Base-by-base conservation (phyloP, 148 eudicot species). In the Arctostaphylos glauca region DNA sequence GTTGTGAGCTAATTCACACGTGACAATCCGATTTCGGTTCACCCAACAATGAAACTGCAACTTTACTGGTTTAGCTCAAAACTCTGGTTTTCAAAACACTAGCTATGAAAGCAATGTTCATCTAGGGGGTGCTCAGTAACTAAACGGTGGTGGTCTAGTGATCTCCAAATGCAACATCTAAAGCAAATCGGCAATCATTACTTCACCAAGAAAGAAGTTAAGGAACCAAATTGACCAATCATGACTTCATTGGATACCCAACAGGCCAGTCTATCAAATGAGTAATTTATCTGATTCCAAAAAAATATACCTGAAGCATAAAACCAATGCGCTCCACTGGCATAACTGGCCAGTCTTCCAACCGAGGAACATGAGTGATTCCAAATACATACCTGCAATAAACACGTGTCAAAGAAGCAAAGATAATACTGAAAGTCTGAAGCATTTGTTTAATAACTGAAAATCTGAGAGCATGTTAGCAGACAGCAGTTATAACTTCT, bases 291-390 rank as follows among this genome's bases (percentile, higher is more conserved):
- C 67, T 55, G 67, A 44, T 70, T 83, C 77, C 66, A 55, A 80
- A 47, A 25, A 9, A 18, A 59, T 77, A 64, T 91, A 96, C 99
- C 98, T 93, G 91, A 74, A 96, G 98, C 92, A 90, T 86, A 83
- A 94, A 96, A 70, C 99, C 99, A 43, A 94, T 84, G 79, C 56
- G 97, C 77, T 96, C 99, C 18, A 93, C 98, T 3, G 99, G 98
- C 99, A 96, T 96, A 53, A 96, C 98, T 84, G 99, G 99, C 98
- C 98, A 96, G 87, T 96, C 99, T 90, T 96, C 99, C 79, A 96
- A 68, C 52, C 99, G 92, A 79, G 99, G 99, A 82, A 96, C 89
- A 81, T 94, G 98, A 64, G 99, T 94, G 87, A 96, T 84, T 73
- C 98, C 99, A 83, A 96, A 96, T 7, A 96, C 95, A 78, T 94